Percentiles rank a stretch among this genome's conserved stretches.
Conservation (phyloP, 176 grass and related monocot genomes). For the Bolboschoenus planiculmis region DNA sequence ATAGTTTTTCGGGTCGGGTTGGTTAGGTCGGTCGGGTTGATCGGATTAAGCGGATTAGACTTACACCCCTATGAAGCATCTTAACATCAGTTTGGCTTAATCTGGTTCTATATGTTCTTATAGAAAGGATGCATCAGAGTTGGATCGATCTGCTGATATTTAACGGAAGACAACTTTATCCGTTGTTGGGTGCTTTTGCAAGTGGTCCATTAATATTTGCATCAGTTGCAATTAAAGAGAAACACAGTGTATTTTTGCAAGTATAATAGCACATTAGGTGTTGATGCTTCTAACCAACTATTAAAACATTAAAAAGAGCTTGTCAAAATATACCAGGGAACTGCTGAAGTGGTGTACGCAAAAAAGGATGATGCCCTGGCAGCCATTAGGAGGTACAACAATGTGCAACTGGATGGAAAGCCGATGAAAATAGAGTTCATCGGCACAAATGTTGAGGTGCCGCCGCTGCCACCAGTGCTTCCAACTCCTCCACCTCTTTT, state of each 20-base stretch:
- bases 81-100: background rate
- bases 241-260: background rate
- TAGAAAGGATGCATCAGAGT: background rate
- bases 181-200: background rate
- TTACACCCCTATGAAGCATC: no score
- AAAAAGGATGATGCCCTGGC: constrained; percentile 70
- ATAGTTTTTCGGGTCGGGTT: no score
- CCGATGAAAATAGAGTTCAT: constrained; percentile 80
- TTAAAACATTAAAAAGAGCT: background rate
- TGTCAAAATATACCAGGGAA: constrained; percentile 42
- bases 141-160: background rate
- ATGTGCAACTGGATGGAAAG: constrained; percentile 82
- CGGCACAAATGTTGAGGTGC: constrained; percentile 44
- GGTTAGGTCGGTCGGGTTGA: no score
- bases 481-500: background rate
- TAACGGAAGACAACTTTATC: background rate
- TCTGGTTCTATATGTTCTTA: background rate
- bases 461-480: constrained; percentile 22
- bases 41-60: no score
- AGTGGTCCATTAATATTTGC: background rate
- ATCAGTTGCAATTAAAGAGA: background rate
- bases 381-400: constrained; percentile 72
- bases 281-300: background rate
- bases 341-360: constrained; percentile 78
- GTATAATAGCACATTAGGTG: background rate